A percentile compares a stretch with the other conserved stretches of the same genome.
phyloP scores from a whole-genome alignment of 106 monocot genomes.

The Allium fistulosum region DNA sequence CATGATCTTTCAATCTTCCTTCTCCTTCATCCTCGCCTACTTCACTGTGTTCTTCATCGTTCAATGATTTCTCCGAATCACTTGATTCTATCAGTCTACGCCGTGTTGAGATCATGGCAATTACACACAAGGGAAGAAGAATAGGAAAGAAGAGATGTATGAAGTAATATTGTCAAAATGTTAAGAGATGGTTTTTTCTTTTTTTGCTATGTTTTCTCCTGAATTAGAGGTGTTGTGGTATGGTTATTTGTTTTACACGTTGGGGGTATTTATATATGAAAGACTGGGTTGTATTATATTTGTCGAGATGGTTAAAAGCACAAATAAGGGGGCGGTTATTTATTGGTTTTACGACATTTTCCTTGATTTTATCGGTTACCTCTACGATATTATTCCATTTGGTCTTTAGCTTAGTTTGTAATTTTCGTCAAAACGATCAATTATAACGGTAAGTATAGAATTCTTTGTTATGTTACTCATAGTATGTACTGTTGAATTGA shows the following conservation, averaged over 20 bases:
- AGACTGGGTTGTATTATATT: too few relatives aligned
- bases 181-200: background rate
- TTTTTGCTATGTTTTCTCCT: background rate
- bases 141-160: background rate
- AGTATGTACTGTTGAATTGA: too few relatives aligned
- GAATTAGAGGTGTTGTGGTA: conserved; percentile 4
- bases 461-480: too few relatives aligned
- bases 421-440: too few relatives aligned
- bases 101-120: background rate
- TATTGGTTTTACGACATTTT: too few relatives aligned
- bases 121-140: background rate
- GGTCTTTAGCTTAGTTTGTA: too few relatives aligned
- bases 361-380: too few relatives aligned
- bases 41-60: background rate
- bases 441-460: too few relatives aligned
- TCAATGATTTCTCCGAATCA: background rate
- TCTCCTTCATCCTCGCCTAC: background rate
- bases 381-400: too few relatives aligned
- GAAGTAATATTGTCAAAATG: background rate
- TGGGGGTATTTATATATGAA: background rate
- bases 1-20: background rate
- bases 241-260: background rate
- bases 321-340: too few relatives aligned
- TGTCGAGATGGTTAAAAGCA: too few relatives aligned
- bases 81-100: background rate